Base-by-base conservation (phyloP, 2,329 filamentous ascomycete species). In the Botrytis deweyae region DNA sequence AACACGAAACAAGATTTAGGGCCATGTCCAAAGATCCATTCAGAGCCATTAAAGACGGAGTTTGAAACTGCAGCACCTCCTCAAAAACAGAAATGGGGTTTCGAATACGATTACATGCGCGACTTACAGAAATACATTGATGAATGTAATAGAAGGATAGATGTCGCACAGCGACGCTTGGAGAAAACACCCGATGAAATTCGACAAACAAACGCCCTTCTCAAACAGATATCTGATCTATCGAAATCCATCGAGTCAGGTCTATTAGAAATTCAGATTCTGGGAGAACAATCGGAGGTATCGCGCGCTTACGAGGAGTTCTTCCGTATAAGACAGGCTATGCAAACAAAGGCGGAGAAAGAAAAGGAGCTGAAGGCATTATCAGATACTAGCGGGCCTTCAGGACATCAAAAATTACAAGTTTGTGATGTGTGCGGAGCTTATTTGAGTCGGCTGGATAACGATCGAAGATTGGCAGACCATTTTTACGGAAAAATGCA, bases 401-500 rank as follows among this genome's bases (percentile, higher is more conserved):
- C 91, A 0, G 96, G 96, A 29, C 96, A 99, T 83, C 96, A 99
- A 85, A 99, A 99, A 83, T 87, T 99, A 59, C 96, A 99, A 82
- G 96, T 99, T 65, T 99, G 96, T 87, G 96, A 99, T 83, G 96
- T 98, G 1, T 99, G 96, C 83, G 96, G 96, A 76, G 96, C 96
- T 9, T 99, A 98, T 82, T 88, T 99, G 55, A 94, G 91, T 76
- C 86, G 96, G 36, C 88, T 99, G 46, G 96, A 99, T 82, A 99
- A 99, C 81, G 96, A 99, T 82, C 89, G 96, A 52, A 88, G 96
- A 44, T 83, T 99, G 81, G 96, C 96, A 33, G 96, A 99, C 82
- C 96, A 99, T 83, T 99, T 99, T 82, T 98, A 98, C 83, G 96
- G 96, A 36, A 99, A 99, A 87, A 99, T 99, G 96, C 96, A 99